A percentile compares a stretch with the other conserved stretches of the same genome.
These are phyloP conservation scores for Yamadazyma dushanensis DNA, from an alignment of 1,139 yeast genomes.

Conservation along the genomic window DNA sequence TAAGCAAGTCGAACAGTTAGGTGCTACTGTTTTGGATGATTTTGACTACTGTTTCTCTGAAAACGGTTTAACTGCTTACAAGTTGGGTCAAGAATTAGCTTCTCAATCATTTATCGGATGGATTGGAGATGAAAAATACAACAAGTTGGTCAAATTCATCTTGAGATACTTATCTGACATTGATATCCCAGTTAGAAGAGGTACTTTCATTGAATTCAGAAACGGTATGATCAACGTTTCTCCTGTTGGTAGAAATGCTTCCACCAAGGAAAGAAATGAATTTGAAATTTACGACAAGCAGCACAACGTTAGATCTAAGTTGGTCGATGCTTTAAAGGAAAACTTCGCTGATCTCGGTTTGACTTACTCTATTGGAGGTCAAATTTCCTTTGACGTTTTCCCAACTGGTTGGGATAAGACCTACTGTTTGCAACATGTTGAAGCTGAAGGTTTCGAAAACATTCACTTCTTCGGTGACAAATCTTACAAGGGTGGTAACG, in stretches of 20 bases:
- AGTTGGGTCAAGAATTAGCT: conserved; percentile 81
- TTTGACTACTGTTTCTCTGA: conserved; percentile 97
- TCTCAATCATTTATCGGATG: conserved; percentile 91
- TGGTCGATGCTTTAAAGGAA: conserved; percentile 81
- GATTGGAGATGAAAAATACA: conserved; percentile 96
- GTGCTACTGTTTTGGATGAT: conserved; percentile 68
- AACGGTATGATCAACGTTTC: conserved; percentile 98
- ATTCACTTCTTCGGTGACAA: conserved; percentile 99
- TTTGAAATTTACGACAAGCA: conserved; percentile 80
- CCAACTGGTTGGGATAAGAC: conserved; percentile 99
- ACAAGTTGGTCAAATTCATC: conserved; percentile 80
- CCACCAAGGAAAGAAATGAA: conserved; percentile 89
- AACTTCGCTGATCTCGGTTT: conserved; percentile 80
- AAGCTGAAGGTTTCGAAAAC: conserved; percentile 74
- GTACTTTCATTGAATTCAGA: conserved; percentile 97
- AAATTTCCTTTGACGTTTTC: conserved; percentile 98
- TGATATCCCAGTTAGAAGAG: conserved; percentile 93
- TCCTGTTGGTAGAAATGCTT: conserved; percentile 98
- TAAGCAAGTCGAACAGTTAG: conserved; percentile 96
- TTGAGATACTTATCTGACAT: conserved; percentile 80
- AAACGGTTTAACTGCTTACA: conserved; percentile 97
- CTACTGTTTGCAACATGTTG: conserved; percentile 92
- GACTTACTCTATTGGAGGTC: conserved; percentile 98
- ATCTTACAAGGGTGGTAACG: conserved; percentile 97
- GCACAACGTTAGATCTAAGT: conserved; percentile 74